Evolutionary conservation across 805 yeast genomes (phyloP), one percentile per base, ranked within the genome.

Genomic region (Lachancea kluyveri): DNA sequence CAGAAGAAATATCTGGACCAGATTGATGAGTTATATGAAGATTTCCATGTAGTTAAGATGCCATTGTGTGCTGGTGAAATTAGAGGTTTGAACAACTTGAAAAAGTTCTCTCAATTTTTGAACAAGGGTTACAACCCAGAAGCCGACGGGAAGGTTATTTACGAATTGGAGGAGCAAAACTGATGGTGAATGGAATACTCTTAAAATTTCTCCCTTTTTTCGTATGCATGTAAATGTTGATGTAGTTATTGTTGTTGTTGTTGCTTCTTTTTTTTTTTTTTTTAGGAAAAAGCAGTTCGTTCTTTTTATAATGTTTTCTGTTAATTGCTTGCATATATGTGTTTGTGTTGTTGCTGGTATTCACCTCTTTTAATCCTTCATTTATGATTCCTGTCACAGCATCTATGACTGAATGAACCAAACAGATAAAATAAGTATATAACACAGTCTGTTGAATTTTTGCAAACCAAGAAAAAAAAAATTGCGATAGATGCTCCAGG

Each of bases 1-100:
- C 99, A 92, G 64, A 80, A 71, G 60, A 92, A 92, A 63, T 92
- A 92, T 57, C 68, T 88, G 50, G 94, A 82, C 54, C 97, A 92
- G 67, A 90, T 92, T 79, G 84, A 74, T 49, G 99, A 92, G 59
- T 69, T 92, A 38, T 92, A 92, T 54, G 98, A 92, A 62, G 98
- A 92, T 60, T 92, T 90, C 70, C 96, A 94, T 55, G 69, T 92
- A 48, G 92, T 92, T 20, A 87, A 86, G 64, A 82, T 92, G 78
- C 99, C 99, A 3, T 74, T 90, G 55, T 75, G 92, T 45, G 95
- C 96, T 28, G 76, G 82, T 43, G 99, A 92, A 64, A 92, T 92
- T 35, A 77, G 99, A 61, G 99, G 99, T 20, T 68, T 84, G 41
- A 82, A 80, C 34, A 85, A 87, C 53, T 70, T 92, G 59, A 79